Evolutionary conservation across 139 green algal species (phyloP), one percentile per base, ranked within the genome.

Genomic region (Chlorella ohadii): DNA sequence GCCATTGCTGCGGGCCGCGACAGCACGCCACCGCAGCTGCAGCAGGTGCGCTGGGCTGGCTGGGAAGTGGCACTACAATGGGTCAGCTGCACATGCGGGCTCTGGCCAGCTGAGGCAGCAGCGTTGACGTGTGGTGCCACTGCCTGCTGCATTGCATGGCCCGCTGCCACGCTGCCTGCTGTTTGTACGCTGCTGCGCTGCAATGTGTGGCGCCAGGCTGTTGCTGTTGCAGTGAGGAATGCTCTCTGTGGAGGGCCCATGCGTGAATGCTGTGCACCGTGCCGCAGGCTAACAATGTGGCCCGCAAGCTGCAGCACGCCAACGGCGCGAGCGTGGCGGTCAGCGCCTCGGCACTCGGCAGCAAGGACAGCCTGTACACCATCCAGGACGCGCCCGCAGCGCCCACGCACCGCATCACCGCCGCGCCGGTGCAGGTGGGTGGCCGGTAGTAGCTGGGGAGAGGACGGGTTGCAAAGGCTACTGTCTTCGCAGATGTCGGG

Each of bases 351-450:
- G 70, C 68, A 12, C 71, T 74, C 23, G 72, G 70, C 70, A 82
- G 63, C 81, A 86, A 87, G 72, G 86, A 88, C 55, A 73, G 66
- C 44, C 70, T 85, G 41, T 86, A 86, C 73, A 86, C 82, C 5
- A 65, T 86, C 67, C 47, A 77, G 34, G 87, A 90, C 11, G 59
- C 84, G 44, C 85, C 85, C 0, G 76, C 88, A 9, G 82, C 76
- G 6, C 88, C 88, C 33, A 66, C 80, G 20, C 80, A 83, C 28
- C 85, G 78, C 72, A 89, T 90, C 63, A 33, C 67, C 1, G 74
- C 79, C 23, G 78, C 41, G 64, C 66, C 75, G 31, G 44, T 20
- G 61, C 79, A 47, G 81, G 76, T 82, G 76, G 38, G 75, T 7
- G 33, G 64, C n/a, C n/a, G n/a, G n/a, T n/a, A n/a, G n/a, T n/a